Percentiles rank a stretch among this genome's conserved stretches.
Evolutionary conservation across 1,139 yeast genomes (phyloP).

Genomic region (Wickerhamiella infanticola): DNA sequence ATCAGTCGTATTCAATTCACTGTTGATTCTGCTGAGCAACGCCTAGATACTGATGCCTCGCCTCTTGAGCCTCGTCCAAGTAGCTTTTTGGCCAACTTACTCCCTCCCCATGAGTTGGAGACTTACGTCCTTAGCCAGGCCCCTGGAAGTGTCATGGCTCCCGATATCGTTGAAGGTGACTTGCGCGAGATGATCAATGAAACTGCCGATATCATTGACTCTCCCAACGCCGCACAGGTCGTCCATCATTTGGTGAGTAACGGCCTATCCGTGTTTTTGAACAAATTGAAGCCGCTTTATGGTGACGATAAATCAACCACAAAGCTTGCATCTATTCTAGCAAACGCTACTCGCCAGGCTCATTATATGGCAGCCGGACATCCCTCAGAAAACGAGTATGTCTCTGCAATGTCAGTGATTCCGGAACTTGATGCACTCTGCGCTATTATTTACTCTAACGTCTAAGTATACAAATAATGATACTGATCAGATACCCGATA

Average conservation of each 20-base stretch:
- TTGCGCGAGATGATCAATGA: conserved; percentile 32
- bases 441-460: conserved; percentile 81
- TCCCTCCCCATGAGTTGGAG: conserved; percentile 31
- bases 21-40: conserved; percentile 22
- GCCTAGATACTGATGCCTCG: conserved; percentile 3
- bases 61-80: conserved; percentile 8
- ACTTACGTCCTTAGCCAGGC: conserved; percentile 26
- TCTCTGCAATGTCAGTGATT: conserved; percentile 31
- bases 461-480: conserved; percentile 17
- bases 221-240: conserved; percentile 29
- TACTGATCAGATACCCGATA: too few relatives aligned
- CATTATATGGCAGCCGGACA: conserved; percentile 35
- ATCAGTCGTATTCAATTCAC: conserved; percentile 29
- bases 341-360: conserved; percentile 53
- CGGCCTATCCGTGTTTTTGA: conserved; percentile 23
- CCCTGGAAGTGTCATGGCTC: conserved; percentile 15
- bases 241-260: conserved; percentile 25
- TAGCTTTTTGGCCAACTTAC: conserved; percentile 20
- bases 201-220: conserved; percentile 34
- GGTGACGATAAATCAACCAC: conserved; percentile 19
- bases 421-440: conserved; percentile 73
- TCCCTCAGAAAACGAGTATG: conserved; percentile 35
- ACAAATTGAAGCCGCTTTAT: conserved; percentile 14
- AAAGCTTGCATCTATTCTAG: conserved; percentile 56
- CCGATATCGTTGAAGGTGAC: conserved; percentile 11